Evolutionary conservation across 495 filamentous ascomycete genomes (phyloP), one percentile per base, ranked within the genome.

Genomic region (Tuber melanosporum): DNA sequence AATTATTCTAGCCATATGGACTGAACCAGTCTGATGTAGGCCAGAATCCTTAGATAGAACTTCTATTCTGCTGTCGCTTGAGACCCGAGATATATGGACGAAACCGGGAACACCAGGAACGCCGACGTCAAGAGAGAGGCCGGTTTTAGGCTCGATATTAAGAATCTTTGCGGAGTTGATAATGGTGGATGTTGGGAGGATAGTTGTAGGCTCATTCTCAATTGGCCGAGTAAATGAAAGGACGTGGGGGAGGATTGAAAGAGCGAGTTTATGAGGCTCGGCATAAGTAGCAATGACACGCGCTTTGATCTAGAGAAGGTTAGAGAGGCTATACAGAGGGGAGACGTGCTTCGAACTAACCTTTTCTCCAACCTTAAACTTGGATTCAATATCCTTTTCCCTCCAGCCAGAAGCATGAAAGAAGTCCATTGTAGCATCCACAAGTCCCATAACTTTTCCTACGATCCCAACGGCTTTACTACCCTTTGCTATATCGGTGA

Each of bases 391-490:
- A 76, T 93, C 90, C 70, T 90, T 86, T 73, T 87, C 88, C 41
- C 84, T 84, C 79, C 87, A 90, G 20, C 90, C 89, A 71, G 89
- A 90, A 72, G 86, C 87, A 81, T 99, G 95, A 41, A 97, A 89
- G 39, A 95, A 82, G 83, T 99, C 95, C 9, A 93, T 93, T 19
- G 94, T 97, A 17, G 92, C 91, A 85, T 97, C 92, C 73, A 99
- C 84, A 84, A 92, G 88, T 12, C 95, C 95, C 92, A 98, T 96
- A 44, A 98, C 88, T 83, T 97, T 97, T 75, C 95, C 95, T 26
- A 85, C 78, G 41, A 83, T 73, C 72, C 90, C 83, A 66, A 66
- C 57, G 32, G 57, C 12, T 66, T 36, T 66, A 9, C 89, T 88
- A 66, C 86, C 85, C 44, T 84, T 84, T 44, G 88, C 88, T 44